Conservation (phyloP, 805 yeast genomes). For the Ogataea pini region DNA sequence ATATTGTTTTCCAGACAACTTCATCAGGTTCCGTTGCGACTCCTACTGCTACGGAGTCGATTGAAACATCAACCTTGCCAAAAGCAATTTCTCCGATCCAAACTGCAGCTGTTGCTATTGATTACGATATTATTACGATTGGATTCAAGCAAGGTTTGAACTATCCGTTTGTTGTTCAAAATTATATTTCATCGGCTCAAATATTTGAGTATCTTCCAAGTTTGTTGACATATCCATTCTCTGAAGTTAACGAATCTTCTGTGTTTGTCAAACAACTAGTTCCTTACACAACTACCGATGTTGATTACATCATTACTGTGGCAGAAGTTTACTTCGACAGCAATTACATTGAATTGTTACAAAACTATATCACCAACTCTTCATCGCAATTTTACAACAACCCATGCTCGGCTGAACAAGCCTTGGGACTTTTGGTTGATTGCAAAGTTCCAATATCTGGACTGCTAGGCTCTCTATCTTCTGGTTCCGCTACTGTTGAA, state of each 20-base stretch:
- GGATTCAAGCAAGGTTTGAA: constrained; percentile 81
- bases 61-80: constrained; percentile 60
- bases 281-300: constrained; percentile 63
- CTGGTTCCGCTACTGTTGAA: constrained; percentile 14
- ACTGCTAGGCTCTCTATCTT: constrained; percentile 28
- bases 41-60: constrained; percentile 31
- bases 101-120: constrained; percentile 43
- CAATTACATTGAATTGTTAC: constrained; percentile 48
- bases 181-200: constrained; percentile 78
- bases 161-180: constrained; percentile 77
- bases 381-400: constrained; percentile 63
- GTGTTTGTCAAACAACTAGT: constrained; percentile 68
- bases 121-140: constrained; percentile 60
- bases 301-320: constrained; percentile 75
- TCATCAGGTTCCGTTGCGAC: constrained; percentile 32
- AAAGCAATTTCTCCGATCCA: constrained; percentile 71
- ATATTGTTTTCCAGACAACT: constrained; percentile 37
- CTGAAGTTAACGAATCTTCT: constrained; percentile 29
- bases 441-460: constrained; percentile 60
- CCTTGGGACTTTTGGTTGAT: constrained; percentile 74
- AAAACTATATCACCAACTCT: constrained; percentile 47
- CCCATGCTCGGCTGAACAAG: constrained; percentile 52
- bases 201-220: constrained; percentile 82
- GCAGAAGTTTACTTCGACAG: constrained; percentile 85
- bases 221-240: constrained; percentile 65